Evolutionary conservation across 2,329 filamentous ascomycete genomes (phyloP).

Genomic region (Ascochyta pisi): DNA sequence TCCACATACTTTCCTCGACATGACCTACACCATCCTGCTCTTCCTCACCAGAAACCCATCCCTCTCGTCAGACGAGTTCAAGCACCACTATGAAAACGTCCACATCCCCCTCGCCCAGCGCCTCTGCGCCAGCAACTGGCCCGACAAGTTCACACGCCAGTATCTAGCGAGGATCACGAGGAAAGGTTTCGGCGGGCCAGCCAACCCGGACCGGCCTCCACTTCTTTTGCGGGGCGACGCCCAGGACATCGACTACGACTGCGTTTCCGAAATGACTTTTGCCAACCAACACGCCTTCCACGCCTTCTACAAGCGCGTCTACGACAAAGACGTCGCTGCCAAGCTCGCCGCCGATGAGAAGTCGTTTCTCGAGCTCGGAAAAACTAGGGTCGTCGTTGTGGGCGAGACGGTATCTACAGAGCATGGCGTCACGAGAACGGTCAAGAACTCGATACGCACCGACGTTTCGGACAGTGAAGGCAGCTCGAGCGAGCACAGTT

Average conservation of each 20-base stretch:
- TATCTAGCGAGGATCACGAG: conserved; percentile 37
- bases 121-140: conserved; percentile 27
- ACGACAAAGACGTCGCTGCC: conserved; percentile 29
- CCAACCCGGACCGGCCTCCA: conserved; percentile 32
- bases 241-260: conserved; percentile 36
- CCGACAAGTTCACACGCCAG: conserved; percentile 29
- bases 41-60: conserved; percentile 34
- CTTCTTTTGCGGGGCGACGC: conserved; percentile 32
- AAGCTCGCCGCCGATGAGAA: conserved; percentile 33
- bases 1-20: conserved; percentile 4
- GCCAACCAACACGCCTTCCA: conserved; percentile 31
- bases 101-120: conserved; percentile 36
- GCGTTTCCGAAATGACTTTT: conserved; percentile 35
- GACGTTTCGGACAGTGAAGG: conserved; percentile 24
- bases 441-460: conserved; percentile 8
- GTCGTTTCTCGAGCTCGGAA: conserved; percentile 30
- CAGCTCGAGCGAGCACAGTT: conserved; percentile 22
- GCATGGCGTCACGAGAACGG: conserved; percentile 16
- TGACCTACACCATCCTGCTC: conserved; percentile 36
- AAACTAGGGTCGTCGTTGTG: conserved; percentile 34
- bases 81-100: conserved; percentile 35
- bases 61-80: conserved; percentile 36
- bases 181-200: conserved; percentile 35
- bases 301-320: conserved; percentile 35
- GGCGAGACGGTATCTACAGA: conserved; percentile 33